Evolutionary conservation across 2,329 filamentous ascomycete species (phyloP).

Genomic region (Calcarisporium arbuscula): DNA sequence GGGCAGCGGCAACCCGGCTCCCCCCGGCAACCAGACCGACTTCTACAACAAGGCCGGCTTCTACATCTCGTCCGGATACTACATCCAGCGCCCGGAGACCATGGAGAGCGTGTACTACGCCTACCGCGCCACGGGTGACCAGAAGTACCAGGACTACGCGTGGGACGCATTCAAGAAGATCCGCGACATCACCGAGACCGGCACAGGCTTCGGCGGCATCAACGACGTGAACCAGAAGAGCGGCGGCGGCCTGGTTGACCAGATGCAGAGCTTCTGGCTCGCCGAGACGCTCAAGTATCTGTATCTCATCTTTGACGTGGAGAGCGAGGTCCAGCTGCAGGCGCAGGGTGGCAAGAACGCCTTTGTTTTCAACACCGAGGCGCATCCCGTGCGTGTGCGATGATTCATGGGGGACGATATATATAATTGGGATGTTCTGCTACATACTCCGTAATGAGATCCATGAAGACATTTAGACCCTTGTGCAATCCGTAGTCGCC

Average conservation of each 20-base stretch:
- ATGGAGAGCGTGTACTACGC: constrained; percentile 84
- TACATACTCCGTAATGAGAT: too few species aligned
- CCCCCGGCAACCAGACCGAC: constrained; percentile 37
- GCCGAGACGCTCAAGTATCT: constrained; percentile 83
- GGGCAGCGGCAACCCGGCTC: constrained; percentile 30
- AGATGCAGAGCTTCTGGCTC: constrained; percentile 84
- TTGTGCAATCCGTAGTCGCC: too few species aligned
- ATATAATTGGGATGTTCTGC: too few species aligned
- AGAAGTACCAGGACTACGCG: constrained; percentile 75
- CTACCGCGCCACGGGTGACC: constrained; percentile 69
- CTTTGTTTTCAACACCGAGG: constrained; percentile 45
- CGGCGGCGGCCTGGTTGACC: constrained; percentile 59
- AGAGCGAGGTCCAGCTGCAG: constrained; percentile 47
- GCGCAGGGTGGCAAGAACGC: constrained; percentile 37
- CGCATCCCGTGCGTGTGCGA: constrained; percentile 31
- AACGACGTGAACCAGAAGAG: constrained; percentile 55
- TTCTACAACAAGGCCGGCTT: constrained; percentile 67
- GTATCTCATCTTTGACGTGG: constrained; percentile 63
- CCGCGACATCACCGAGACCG: constrained; percentile 54
- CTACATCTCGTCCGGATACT: constrained; percentile 56
- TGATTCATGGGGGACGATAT: too few species aligned
- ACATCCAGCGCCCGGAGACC: constrained; percentile 72
- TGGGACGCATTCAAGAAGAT: constrained; percentile 73
- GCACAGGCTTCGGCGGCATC: constrained; percentile 62
- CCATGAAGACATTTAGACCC: too few species aligned